Percentiles rank a stretch among this genome's conserved stretches.
Conservation (phyloP, 768 basidiomycete species). For the Sistotremastrum suecicum region DNA sequence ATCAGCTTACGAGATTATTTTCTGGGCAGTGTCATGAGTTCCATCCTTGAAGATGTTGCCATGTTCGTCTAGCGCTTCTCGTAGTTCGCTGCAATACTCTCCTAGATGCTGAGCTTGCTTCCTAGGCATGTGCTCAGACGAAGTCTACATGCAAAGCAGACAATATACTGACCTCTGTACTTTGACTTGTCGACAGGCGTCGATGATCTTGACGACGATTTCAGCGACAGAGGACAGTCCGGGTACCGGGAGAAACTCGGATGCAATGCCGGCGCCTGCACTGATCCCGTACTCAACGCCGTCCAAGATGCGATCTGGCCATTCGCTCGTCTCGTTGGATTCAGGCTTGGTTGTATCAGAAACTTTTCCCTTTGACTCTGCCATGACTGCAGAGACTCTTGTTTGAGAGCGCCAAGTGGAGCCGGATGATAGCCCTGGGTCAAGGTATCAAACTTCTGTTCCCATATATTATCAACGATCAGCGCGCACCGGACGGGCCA, state of each 20-base stretch:
- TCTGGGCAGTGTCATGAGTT: slow-evolving; percentile 19
- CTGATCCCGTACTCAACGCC: too few species aligned
- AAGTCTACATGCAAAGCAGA: background rate
- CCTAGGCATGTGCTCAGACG: slow-evolving; percentile 15
- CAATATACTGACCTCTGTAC: slow-evolving; percentile 28
- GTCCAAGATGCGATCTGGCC: too few species aligned
- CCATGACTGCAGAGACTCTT: too few species aligned
- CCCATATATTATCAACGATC: too few species aligned
- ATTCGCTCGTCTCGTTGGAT: background rate
- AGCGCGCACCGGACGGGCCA: too few species aligned
- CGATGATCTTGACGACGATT: slow-evolving; percentile 28
- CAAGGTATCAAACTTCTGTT: too few species aligned
- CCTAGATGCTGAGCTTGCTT: slow-evolving; percentile 29
- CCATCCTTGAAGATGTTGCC: slow-evolving; percentile 19
- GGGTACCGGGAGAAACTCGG: slow-evolving; percentile 34
- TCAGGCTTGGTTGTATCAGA: background rate
- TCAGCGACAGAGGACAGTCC: slow-evolving; percentile 30
- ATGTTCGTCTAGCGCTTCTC: slow-evolving; percentile 24
- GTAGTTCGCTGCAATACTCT: slow-evolving; percentile 30
- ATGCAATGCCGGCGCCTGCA: slow-evolving; percentile 29
- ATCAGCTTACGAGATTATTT: slow-evolving; percentile 14
- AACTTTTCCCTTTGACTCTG: too few species aligned
- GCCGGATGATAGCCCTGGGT: too few species aligned
- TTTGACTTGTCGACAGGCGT: slow-evolving; percentile 32
- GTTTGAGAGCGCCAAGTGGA: too few species aligned